Evolutionary conservation across 768 basidiomycete genomes (phyloP).

Genomic region (Amanita pallidorosea): DNA sequence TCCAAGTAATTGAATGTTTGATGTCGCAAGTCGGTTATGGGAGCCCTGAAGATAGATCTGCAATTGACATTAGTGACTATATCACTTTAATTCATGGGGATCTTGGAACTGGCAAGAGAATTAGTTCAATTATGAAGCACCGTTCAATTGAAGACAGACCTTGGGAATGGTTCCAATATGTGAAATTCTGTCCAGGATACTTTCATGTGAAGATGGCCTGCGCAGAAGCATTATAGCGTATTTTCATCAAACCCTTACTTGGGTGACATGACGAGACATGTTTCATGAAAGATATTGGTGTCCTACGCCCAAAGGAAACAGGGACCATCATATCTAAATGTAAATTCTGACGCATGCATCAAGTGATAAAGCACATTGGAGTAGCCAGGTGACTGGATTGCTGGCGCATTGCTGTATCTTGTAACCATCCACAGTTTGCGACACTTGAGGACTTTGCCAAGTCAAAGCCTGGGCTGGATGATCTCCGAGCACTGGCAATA

Average conservation of each 20-base stretch:
- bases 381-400: slow-evolving; percentile 11
- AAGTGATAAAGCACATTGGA: slow-evolving; percentile 12
- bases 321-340: slow-evolving; percentile 13
- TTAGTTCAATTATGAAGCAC: slow-evolving; percentile 1
- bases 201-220: slow-evolving; percentile 20
- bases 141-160: slow-evolving; percentile 11
- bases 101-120: slow-evolving; percentile 11
- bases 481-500: slow-evolving; percentile 11
- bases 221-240: slow-evolving; percentile 15
- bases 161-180: slow-evolving; percentile 11
- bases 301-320: slow-evolving; percentile 11
- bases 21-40: slow-evolving; percentile 1
- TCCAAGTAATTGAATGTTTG: slow-evolving; percentile 3
- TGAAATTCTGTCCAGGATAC: slow-evolving; percentile 13
- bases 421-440: not conserved
- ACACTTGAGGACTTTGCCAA: slow-evolving; percentile 13
- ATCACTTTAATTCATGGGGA: slow-evolving; percentile 11
- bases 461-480: slow-evolving; percentile 11
- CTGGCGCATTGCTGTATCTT: slow-evolving; percentile 14
- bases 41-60: not conserved
- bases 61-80: slow-evolving; percentile 4
- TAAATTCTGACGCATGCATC: slow-evolving; percentile 16
- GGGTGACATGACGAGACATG: slow-evolving; percentile 9
- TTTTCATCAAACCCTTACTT: slow-evolving; percentile 10
- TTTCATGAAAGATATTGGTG: slow-evolving; percentile 10